Conservation (phyloP, 1,284 basidiomycete genomes). For the Violaceomyces palustris region DNA sequence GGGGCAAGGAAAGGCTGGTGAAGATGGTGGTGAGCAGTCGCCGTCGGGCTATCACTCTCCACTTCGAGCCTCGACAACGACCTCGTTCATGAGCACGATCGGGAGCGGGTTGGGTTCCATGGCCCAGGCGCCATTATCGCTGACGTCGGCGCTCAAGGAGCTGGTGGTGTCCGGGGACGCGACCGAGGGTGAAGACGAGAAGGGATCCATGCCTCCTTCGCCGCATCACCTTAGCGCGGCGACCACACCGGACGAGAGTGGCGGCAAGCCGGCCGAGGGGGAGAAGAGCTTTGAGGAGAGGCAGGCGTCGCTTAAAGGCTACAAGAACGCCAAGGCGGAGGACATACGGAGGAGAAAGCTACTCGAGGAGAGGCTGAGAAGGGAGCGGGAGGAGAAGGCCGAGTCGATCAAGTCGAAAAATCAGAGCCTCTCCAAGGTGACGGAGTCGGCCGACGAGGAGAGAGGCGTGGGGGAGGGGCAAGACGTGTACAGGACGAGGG, state of each 20-base stretch:
- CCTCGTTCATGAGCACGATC: neutral
- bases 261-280: too few relatives aligned
- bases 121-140: conserved; percentile 4
- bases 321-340: conserved; percentile 36
- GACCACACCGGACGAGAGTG: neutral
- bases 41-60: too few relatives aligned
- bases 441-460: too few relatives aligned
- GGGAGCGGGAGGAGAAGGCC: too few relatives aligned
- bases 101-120: too few relatives aligned
- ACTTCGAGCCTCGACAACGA: too few relatives aligned
- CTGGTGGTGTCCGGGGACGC: conserved; percentile 13
- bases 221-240: neutral
- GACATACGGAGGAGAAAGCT: conserved; percentile 20
- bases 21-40: too few relatives aligned
- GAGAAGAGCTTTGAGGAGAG: conserved; percentile 13
- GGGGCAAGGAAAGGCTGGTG: too few relatives aligned
- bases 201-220: conserved; percentile 1
- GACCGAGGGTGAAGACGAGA: conserved; percentile 17
- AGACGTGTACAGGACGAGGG: too few relatives aligned
- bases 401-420: too few relatives aligned
- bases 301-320: conserved; percentile 12
- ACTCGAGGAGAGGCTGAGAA: conserved; percentile 9
- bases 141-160: conserved; percentile 15
- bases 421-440: too few relatives aligned
- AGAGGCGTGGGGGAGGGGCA: too few relatives aligned